Evolutionary conservation across 139 green algal species (phyloP).

Genomic region (Coelastrella sp.): DNA sequence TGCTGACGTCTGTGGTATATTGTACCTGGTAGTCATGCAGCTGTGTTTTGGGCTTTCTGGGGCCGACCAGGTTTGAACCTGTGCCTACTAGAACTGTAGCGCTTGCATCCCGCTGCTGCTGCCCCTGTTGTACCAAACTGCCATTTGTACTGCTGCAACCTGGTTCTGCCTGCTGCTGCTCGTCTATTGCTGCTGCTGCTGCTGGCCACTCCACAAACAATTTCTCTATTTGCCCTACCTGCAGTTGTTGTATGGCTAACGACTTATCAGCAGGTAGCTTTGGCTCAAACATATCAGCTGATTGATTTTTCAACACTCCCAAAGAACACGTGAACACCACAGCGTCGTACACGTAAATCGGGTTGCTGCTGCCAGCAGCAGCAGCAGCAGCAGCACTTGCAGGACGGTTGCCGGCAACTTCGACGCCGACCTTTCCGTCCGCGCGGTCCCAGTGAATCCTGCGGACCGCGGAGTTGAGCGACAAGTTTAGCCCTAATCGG

Average conservation of each 20-base stretch:
- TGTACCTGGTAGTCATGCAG: conserved; percentile 6
- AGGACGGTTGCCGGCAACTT: neutral
- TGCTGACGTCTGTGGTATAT: too few species aligned
- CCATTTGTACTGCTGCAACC: neutral
- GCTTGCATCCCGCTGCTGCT: conserved; percentile 8
- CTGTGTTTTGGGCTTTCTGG: conserved; percentile 1
- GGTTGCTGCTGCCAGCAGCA: conserved; percentile 3
- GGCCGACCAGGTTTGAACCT: neutral
- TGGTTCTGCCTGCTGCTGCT: neutral
- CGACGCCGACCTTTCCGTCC: neutral
- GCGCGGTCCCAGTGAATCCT: conserved; percentile 37
- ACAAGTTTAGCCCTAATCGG: conserved; percentile 12
- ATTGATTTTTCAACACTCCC: conserved; percentile 57
- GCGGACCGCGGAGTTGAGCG: conserved; percentile 22
- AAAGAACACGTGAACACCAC: conserved; percentile 59
- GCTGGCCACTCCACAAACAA: conserved; percentile 64
- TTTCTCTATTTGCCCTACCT: conserved; percentile 66
- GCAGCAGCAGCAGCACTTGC: neutral
- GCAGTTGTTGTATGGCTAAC: conserved; percentile 49
- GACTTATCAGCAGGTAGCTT: conserved; percentile 57
- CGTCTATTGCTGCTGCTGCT: conserved; percentile 18
- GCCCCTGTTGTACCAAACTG: neutral
- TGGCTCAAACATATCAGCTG: conserved; percentile 57
- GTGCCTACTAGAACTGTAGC: neutral
- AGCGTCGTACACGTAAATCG: conserved; percentile 40